Evolutionary conservation across 2,329 filamentous ascomycete genomes (phyloP).

Genomic region (Neofusicoccum ribis): DNA sequence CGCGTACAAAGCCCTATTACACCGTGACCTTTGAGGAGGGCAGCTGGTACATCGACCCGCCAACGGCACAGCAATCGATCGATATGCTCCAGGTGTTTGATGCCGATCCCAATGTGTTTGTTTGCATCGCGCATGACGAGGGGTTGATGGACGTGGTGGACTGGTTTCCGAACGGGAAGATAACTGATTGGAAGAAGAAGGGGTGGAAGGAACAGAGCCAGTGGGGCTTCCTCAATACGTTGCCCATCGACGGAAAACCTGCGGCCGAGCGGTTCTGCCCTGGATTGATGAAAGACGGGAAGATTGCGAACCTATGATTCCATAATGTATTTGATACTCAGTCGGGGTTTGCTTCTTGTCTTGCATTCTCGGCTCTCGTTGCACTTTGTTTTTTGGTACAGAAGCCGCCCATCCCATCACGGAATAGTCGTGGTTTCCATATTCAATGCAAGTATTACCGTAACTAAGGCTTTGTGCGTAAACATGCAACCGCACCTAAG

Average conservation of each 20-base stretch:
- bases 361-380: no score
- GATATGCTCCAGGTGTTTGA: slow-evolving; percentile 28
- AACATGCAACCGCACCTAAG: no score
- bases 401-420: no score
- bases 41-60: slow-evolving; percentile 16
- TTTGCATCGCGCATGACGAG: slow-evolving; percentile 32
- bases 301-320: neutral
- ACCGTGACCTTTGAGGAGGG: neutral
- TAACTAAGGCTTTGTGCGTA: no score
- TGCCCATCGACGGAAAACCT: slow-evolving; percentile 26
- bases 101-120: slow-evolving; percentile 27
- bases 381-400: no score
- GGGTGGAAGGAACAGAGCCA: slow-evolving; percentile 27
- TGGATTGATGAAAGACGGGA: slow-evolving; percentile 15
- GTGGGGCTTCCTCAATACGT: slow-evolving; percentile 30
- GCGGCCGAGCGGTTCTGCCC: neutral
- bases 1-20: slow-evolving; percentile 16
- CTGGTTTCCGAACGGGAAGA: slow-evolving; percentile 26
- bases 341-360: no score
- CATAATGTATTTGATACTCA: no score
- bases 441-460: no score
- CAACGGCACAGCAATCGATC: slow-evolving; percentile 25
- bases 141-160: slow-evolving; percentile 28
- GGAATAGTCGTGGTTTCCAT: no score
- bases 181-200: slow-evolving; percentile 31